phyloP scores from a whole-genome alignment of 169 alveolate genomes.

The Cryptosporidium ryanae region DNA sequence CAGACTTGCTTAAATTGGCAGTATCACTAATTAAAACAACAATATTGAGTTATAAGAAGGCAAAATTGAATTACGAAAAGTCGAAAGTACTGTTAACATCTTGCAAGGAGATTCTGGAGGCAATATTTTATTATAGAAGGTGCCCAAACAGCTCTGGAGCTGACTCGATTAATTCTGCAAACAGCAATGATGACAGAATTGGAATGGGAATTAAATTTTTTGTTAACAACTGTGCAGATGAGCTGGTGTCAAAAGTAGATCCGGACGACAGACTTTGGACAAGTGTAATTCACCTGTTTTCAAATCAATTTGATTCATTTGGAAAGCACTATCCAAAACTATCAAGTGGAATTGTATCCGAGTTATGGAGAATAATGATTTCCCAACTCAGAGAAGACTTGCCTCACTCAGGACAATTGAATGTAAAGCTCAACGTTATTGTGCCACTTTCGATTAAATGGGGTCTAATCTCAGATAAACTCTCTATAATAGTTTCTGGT shows the following conservation, averaged over 20 bases:
- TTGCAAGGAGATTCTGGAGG: conserved; percentile 32
- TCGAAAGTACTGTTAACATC: conserved; percentile 41
- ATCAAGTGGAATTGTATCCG: conserved; percentile 4
- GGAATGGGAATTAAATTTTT: conserved; percentile 25
- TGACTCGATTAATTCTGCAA: not conserved
- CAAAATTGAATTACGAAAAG: conserved; percentile 17
- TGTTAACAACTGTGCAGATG: conserved; percentile 43
- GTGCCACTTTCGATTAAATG: conserved; percentile 12
- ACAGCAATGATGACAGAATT: not conserved
- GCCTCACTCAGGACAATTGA: not conserved
- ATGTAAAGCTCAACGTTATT: not conserved
- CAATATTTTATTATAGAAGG: not conserved
- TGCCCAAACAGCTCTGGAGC: too few species aligned
- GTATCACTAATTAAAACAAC: conserved; percentile 50
- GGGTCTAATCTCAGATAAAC: not conserved
- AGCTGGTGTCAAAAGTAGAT: not conserved
- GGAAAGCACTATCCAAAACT: conserved; percentile 16
- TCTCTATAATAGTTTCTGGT: not conserved
- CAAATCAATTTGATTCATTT: not conserved
- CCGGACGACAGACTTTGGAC: conserved; percentile 19
- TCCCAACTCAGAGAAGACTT: not conserved
- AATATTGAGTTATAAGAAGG: conserved; percentile 26
- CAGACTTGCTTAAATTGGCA: conserved; percentile 45
- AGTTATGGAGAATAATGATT: conserved; percentile 15
- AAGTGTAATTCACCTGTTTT: conserved; percentile 18